Conservation (phyloP, 23 red algal species). For the Gracilaria vermiculophylla region DNA sequence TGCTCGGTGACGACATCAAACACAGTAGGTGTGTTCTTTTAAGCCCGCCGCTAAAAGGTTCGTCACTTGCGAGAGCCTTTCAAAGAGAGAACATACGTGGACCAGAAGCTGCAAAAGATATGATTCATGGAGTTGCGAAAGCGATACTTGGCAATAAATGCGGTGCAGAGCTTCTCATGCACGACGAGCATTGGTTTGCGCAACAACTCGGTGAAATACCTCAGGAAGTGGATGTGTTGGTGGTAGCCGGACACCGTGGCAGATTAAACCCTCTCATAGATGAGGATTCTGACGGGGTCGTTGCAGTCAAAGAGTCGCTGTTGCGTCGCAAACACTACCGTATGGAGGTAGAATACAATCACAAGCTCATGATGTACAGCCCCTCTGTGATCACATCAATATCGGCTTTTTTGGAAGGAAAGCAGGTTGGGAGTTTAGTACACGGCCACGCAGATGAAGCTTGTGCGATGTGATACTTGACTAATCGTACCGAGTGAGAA, state of each 20-base stretch:
- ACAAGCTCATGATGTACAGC: conserved; percentile 53
- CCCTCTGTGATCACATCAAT: conserved; percentile 13
- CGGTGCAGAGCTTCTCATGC: conserved; percentile 46
- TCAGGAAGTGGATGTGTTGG: conserved; percentile 38
- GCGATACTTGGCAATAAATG: conserved; percentile 19
- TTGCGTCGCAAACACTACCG: conserved; percentile 32
- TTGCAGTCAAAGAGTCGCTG: conserved; percentile 46
- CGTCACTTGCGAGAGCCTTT: conserved; percentile 53
- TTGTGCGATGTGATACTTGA: neutral
- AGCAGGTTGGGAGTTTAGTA: conserved; percentile 33
- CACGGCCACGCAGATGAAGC: neutral
- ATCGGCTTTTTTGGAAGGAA: conserved; percentile 28
- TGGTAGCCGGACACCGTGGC: conserved; percentile 33
- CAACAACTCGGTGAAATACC: conserved; percentile 30
- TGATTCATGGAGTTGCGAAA: conserved; percentile 20
- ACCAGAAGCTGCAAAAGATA: conserved; percentile 21
- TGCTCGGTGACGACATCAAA: conserved; percentile 13
- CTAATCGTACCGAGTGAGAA: no score
- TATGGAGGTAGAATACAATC: conserved; percentile 19
- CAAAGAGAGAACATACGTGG: conserved; percentile 37
- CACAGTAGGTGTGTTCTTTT: conserved; percentile 48
- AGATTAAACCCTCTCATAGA: conserved; percentile 57
- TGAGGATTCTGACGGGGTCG: conserved; percentile 62
- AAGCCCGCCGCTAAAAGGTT: conserved; percentile 45
- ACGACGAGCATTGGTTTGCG: conserved; percentile 43